Conservation (phyloP, 2,329 filamentous ascomycete genomes). For the Pseudogymnoascus sp. region DNA sequence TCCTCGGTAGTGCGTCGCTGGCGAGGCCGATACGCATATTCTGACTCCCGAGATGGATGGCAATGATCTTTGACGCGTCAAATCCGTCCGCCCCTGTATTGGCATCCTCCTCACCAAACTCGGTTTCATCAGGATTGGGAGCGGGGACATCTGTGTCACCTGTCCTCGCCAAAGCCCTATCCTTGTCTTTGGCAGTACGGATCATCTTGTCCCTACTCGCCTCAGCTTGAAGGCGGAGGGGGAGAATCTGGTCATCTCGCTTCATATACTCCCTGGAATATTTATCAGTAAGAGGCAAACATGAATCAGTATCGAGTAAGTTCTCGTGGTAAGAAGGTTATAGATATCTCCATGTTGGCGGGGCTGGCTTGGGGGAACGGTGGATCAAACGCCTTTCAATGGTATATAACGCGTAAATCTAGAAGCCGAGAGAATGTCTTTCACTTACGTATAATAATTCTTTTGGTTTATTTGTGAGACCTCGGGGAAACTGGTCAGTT, state of each 20-base stretch:
- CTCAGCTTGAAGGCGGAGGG: conserved; percentile 81
- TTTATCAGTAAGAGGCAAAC: not conserved
- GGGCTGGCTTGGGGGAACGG: not conserved
- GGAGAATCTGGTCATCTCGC: conserved; percentile 91
- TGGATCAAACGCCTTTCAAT: not conserved
- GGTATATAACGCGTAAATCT: conserved; percentile 11
- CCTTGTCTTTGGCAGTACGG: conserved; percentile 79
- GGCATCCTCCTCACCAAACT: conserved; percentile 42
- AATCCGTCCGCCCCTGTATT: conserved; percentile 53
- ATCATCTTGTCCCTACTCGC: conserved; percentile 78
- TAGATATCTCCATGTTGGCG: not conserved
- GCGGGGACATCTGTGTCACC: conserved; percentile 60
- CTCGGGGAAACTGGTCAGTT: conserved; percentile 87
- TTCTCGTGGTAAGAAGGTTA: not conserved
- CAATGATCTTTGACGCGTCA: conserved; percentile 83
- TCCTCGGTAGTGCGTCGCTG: conserved; percentile 92
- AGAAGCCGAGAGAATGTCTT: conserved; percentile 2
- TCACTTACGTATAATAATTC: conserved; percentile 90
- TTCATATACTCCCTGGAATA: conserved; percentile 83
- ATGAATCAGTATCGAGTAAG: not conserved
- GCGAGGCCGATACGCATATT: conserved; percentile 90
- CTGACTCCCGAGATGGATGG: conserved; percentile 92
- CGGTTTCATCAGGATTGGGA: conserved; percentile 49
- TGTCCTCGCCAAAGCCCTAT: conserved; percentile 73
- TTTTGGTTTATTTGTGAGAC: conserved; percentile 96